Conservation (phyloP, 768 basidiomycete genomes). For the Collybia sp. region DNA sequence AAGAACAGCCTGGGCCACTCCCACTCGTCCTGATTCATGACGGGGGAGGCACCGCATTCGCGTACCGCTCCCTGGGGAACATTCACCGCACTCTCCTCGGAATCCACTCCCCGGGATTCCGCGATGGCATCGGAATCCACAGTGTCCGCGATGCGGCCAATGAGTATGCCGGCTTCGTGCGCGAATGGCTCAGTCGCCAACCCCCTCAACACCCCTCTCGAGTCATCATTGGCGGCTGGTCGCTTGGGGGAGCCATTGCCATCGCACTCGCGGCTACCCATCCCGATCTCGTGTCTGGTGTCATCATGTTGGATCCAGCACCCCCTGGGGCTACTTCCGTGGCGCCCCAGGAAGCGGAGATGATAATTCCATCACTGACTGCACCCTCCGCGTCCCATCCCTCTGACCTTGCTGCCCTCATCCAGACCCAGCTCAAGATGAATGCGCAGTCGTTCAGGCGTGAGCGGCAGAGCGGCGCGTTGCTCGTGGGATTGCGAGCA, state of each 20-base stretch:
- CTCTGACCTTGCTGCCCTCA: neutral
- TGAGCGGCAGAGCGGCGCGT: neutral
- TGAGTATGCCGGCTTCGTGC: constrained; percentile 1
- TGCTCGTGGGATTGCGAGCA: neutral
- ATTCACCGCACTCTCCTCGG: constrained; percentile 2
- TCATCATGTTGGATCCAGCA: neutral
- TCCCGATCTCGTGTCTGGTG: constrained; percentile 4
- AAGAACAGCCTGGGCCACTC: neutral
- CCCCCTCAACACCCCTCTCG: neutral
- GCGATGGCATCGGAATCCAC: neutral
- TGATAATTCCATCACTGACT: too few relatives aligned
- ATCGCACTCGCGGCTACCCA: constrained; percentile 1
- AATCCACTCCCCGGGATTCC: constrained; percentile 2
- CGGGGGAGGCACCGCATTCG: constrained; percentile 3
- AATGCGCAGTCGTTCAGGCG: neutral
- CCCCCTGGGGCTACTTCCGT: constrained; percentile 1
- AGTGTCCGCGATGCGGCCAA: constrained; percentile 1
- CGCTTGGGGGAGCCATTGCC: constrained; percentile 3
- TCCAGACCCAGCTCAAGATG: neutral
- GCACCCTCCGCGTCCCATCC: neutral
- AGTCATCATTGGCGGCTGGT: constrained; percentile 3
- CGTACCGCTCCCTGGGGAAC: constrained; percentile 1
- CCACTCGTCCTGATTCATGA: constrained; percentile 5
- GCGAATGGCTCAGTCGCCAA: neutral
- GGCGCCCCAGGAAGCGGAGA: neutral